Evolutionary conservation across 176 grass and related monocot species (phyloP), one percentile per base, ranked within the genome.

Genomic region (Areca catechu): DNA sequence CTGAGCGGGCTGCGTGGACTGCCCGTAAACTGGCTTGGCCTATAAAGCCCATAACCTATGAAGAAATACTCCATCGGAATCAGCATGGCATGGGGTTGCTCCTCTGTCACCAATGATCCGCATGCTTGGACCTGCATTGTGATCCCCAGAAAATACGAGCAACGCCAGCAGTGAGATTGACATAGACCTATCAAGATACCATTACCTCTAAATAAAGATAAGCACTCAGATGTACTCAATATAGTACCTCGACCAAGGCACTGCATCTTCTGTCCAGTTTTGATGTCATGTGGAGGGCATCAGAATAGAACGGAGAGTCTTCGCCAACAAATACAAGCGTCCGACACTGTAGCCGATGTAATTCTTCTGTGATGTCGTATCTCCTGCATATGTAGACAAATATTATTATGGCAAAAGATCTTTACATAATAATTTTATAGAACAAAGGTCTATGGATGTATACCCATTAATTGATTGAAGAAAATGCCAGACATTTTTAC

Each of bases 241-340:
- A 72, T 22, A 25, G 17, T 34, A 72, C 57, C 69, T 61, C 69
- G 20, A 72, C 57, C 57, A 72, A 34, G 37, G 69, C 58, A 53
- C 57, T 62, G 17, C 18, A 18, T 61, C 69, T 60, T 29, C 47
- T 61, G 49, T 61, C 48, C 58, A 72, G 22, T 50, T 72, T 62
- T 16, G 69, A 37, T 19, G 58, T 30, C 69, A 72, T 62, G 57
- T 61, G 24, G 48, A 72, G 69, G 15, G 58, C 69, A 22, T 72
- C 56, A 61, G n/a, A 61, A 72, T 61, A 24, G 49, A 53, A 72
- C 1, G 58, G 49, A 43, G 69, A 72, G 57, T 53, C 17, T 18
- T 72, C 57, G 22, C 69, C 69, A 51, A 72, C 69, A 62, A 72
- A 72, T 72, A 72, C 17, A 24, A 72, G 19, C 14, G 57, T 62